Evolutionary conservation across 306 rosid genomes (phyloP).

Genomic region (Medicago truncatula): MtrunA17r5.0-ANR NC_053044.1:37911001-37911500

Average conservation of each 20-base stretch:
- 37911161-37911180: background rate
- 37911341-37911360: background rate
- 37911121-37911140: too few species aligned
- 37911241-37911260: slow-evolving; percentile 3
- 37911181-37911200: background rate
- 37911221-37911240: background rate
- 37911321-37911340: background rate
- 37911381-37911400: slow-evolving; percentile 2
- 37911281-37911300: slow-evolving; percentile 6
- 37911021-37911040: too few species aligned
- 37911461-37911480: slow-evolving; percentile 2
- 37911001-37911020: too few species aligned
- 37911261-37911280: slow-evolving; percentile 8
- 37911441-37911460: slow-evolving; percentile 13
- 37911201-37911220: slow-evolving; percentile 6
- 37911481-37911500: slow-evolving; percentile 18
- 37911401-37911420: background rate
- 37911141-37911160: too few species aligned
- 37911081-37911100: too few species aligned
- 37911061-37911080: too few species aligned
- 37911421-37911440: background rate
- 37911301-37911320: background rate
- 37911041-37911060: too few species aligned
- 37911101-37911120: too few species aligned
- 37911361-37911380: slow-evolving; percentile 13